These are phyloP conservation scores for Moesziomyces sp. DNA, from an alignment of 1,284 basidiomycete species.

Conservation along the genomic window DNA sequence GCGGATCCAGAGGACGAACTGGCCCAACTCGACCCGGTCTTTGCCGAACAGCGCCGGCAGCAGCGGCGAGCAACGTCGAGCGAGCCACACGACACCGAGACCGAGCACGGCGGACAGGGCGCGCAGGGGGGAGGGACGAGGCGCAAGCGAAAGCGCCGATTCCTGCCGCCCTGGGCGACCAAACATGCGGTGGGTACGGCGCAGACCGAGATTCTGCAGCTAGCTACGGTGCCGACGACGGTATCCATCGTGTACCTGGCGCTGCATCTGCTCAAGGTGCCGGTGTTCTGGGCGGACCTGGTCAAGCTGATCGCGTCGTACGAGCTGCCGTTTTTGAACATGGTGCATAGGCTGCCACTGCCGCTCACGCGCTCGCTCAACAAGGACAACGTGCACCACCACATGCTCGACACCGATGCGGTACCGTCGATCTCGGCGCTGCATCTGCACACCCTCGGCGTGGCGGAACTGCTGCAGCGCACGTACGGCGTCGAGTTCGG, in stretches of 20 bases:
- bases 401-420: constrained; percentile 70
- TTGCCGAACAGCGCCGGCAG: constrained; percentile 34
- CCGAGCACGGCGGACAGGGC: not conserved
- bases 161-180: constrained; percentile 29
- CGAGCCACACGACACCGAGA: not conserved
- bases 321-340: constrained; percentile 84
- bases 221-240: constrained; percentile 39
- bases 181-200: constrained; percentile 25
- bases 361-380: constrained; percentile 77
- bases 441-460: constrained; percentile 75
- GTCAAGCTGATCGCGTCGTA: constrained; percentile 75
- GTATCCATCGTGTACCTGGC: constrained; percentile 55
- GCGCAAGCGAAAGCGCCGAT: constrained; percentile 11
- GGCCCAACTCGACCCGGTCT: constrained; percentile 43
- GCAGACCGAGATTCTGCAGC: constrained; percentile 25
- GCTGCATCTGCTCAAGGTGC: constrained; percentile 50
- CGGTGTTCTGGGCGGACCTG: constrained; percentile 52
- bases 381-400: constrained; percentile 39
- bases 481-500: constrained; percentile 75
- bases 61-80: constrained; percentile 9
- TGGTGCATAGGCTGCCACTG: constrained; percentile 75
- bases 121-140: not conserved
- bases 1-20: constrained; percentile 43
- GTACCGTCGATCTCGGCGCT: constrained; percentile 74
- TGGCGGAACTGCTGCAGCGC: constrained; percentile 75